Percentiles rank a stretch among this genome's conserved stretches.
phyloP scores from a whole-genome alignment of 345 rosid genomes.

The Eucalyptus pumila region DNA sequence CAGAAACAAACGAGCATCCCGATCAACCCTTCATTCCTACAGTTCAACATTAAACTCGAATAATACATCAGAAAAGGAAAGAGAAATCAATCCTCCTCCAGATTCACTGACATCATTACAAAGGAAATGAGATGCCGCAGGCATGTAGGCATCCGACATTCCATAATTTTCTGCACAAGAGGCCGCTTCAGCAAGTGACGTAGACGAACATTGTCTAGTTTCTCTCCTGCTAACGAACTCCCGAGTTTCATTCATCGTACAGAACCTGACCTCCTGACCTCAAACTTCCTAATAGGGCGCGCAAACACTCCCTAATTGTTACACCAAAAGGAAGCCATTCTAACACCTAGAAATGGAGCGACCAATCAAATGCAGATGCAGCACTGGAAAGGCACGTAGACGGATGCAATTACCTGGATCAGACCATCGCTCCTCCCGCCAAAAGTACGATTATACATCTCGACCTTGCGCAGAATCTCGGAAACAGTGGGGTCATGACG shows the following conservation, averaged over 20 bases:
- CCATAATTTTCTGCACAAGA: not conserved
- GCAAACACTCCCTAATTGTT: not conserved
- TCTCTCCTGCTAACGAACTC: not conserved
- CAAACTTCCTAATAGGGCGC: not conserved
- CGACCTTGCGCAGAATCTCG: constrained; percentile 36
- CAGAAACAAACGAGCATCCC: not conserved
- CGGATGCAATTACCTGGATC: constrained; percentile 34
- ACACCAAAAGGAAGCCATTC: not conserved
- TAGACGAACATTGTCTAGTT: not conserved
- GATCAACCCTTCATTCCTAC: not conserved
- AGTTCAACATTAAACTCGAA: not conserved
- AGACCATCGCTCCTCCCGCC: constrained; percentile 43
- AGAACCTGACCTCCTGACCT: not conserved
- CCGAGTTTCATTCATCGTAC: not conserved
- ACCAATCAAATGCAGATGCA: not conserved
- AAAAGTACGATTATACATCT: constrained; percentile 62
- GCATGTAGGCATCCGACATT: not conserved
- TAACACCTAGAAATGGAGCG: not conserved
- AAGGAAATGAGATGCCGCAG: not conserved
- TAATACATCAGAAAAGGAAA: not conserved
- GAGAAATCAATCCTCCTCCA: not conserved
- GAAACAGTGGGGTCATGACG: constrained; percentile 28
- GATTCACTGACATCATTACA: not conserved
- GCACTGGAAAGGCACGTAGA: not conserved
- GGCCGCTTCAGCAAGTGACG: not conserved